Evolutionary conservation across 2,329 filamentous ascomycete genomes (phyloP), one percentile per base, ranked within the genome.

Genomic region (Canariomyces notabilis): DNA sequence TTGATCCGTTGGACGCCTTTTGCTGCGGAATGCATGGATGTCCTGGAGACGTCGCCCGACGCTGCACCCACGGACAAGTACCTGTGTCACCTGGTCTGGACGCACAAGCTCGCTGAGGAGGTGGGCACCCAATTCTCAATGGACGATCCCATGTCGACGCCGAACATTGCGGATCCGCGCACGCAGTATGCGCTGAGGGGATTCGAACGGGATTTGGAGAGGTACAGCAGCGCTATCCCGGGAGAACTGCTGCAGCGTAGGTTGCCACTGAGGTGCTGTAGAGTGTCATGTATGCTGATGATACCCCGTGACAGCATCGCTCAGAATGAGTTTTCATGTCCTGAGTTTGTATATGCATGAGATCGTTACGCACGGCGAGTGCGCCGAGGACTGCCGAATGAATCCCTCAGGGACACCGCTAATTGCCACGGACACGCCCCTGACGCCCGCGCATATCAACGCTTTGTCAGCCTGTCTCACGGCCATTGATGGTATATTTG

Each of bases 301-400:
- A 60, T 46, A 15, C n/a, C 42, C 49, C 41, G 14, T 49, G 47
- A n/a, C 60, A 82, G 82, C 77, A n/a, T 73, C 79, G 0, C 68
- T 89, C 37, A 67, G 70, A 15, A 74, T 89, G 54, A 77, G 77
- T 50, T 81, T 87, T 54, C 71, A 82, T 52, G 75, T 84, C 2
- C 62, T 87, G 29, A 83, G 75, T 51, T 68, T 90, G 3, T 89
- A 86, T 60, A 82, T 89, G 69, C 83, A 90, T 61, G 87, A 90
- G 63, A 79, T 87, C 44, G 81, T 79, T 2, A 77, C 90, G 52
- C 82, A 87, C 53, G 71, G 77, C 7, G 81, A 86, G 42, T 75
- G 78, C 51, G 71, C 69, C 16, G 70, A 79, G 6, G 74, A 81
- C 20, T 74, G 77, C 57, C 67, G 59, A 49, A 68, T 68, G 16